Conservation (phyloP, 2,329 filamentous ascomycete species). For the Curvularia lunata region DNA sequence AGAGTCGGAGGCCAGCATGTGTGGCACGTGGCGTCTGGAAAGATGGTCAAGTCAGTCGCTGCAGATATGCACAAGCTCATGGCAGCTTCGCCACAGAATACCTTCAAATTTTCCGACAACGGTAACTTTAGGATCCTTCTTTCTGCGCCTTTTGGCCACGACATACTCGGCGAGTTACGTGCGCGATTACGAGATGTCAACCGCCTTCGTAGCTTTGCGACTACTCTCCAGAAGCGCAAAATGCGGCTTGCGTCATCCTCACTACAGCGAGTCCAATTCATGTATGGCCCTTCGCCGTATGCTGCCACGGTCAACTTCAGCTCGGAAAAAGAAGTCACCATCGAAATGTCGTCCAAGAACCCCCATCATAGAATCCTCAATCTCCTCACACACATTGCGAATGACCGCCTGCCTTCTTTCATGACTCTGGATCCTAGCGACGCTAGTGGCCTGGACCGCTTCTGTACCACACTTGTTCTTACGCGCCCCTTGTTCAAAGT, state of each 20-base stretch:
- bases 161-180: constrained; percentile 65
- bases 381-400: constrained; percentile 64
- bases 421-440: constrained; percentile 61
- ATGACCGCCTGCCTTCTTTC: constrained; percentile 63
- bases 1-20: constrained; percentile 39
- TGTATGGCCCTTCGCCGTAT: constrained; percentile 64
- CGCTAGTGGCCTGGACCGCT: constrained; percentile 56
- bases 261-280: constrained; percentile 66
- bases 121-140: constrained; percentile 70
- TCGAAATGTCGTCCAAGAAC: constrained; percentile 67
- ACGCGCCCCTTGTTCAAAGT: constrained; percentile 69
- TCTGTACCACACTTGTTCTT: constrained; percentile 65
- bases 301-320: constrained; percentile 65
- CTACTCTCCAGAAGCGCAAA: constrained; percentile 65
- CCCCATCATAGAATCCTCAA: constrained; percentile 71
- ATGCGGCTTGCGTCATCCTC: constrained; percentile 65
- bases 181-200: constrained; percentile 70
- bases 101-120: constrained; percentile 67
- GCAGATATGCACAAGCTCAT: constrained; percentile 49
- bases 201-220: constrained; percentile 72
- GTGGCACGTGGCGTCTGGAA: constrained; percentile 51
- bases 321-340: constrained; percentile 55
- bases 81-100: constrained; percentile 59
- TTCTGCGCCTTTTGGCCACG: constrained; percentile 63
- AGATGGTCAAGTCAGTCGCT: constrained; percentile 45